Evolutionary conservation across 768 basidiomycete genomes (phyloP), one percentile per base, ranked within the genome.

Genomic region (Strobilomyces dryophilus): DNA sequence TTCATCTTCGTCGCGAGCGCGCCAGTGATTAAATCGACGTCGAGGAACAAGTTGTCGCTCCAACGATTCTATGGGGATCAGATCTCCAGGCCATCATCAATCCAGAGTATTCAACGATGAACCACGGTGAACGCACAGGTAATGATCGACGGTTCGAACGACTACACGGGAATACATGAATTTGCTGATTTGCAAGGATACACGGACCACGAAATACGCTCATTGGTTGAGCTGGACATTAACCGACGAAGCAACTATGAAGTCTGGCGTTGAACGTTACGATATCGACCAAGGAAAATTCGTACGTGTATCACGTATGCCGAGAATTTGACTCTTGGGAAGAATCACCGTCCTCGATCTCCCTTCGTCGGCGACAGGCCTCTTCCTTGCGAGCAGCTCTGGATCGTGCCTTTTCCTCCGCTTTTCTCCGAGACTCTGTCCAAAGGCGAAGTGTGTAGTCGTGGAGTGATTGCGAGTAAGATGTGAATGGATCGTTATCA

Each of bases 381-480:
- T 65, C 73, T 43, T 63, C 67, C 54, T 58, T 63, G 54, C 62
- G 62, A 45, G 53, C 50, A 40, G 62, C 57, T 52, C 68, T 69
- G 37, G 54, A 66, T 24, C 69, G 69, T 18, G 74, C 70, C 52
- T 68, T 71, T 62, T 84, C 80, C 62, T 85, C 84, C 36, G 78
- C 79, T 52, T 74, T 64, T 59, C 78, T 77, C 61, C 83, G 74
- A 6, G 84, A 83, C 63, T 87, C 82, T 47, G 80, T 79, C 84
- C 85, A 87, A 46, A 85, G 75, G 39, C 66, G 74, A 47, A 86
- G 76, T 27, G 86, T 87, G 55, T 85, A 87, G 51, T 84, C 76
- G 64, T 86, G 82, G 32, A 88, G 70, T 41, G 83, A 76, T 60
- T 79, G 82, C 17, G 86, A 80, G 61, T 88, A 88, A 34, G 73